These are phyloP conservation scores for Carex parvula DNA, from an alignment of 176 grass and related monocot species.

Conservation along the genomic window DNA sequence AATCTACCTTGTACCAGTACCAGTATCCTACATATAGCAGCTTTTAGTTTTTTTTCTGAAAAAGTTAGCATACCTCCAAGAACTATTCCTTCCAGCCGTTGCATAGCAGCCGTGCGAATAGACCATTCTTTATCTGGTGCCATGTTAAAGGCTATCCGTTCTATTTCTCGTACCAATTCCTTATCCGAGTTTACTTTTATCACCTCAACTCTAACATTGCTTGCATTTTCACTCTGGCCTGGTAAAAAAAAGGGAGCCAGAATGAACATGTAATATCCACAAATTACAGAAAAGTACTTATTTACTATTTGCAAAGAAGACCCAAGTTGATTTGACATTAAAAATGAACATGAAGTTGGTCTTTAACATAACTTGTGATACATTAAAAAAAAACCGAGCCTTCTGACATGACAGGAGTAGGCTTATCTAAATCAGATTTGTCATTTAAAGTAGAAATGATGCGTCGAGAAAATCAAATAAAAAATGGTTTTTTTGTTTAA, in stretches of 20 bases:
- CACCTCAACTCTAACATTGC: constrained; percentile 48
- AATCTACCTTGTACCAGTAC: neutral
- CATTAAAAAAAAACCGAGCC: neutral
- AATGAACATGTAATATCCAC: neutral
- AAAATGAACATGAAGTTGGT: neutral
- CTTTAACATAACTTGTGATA: neutral
- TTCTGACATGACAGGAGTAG: neutral
- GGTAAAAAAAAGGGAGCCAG: constrained; percentile 5
- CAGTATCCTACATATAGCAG: neutral
- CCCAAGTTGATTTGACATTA: neutral
- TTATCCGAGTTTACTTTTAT: constrained; percentile 92
- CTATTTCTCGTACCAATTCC: constrained; percentile 71
- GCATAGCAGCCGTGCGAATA: constrained; percentile 74
- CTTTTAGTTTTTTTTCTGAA: neutral
- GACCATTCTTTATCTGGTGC: constrained; percentile 80
- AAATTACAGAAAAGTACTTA: neutral
- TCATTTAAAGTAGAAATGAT: neutral
- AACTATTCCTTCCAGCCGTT: constrained; percentile 81
- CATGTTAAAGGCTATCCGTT: constrained; percentile 48
- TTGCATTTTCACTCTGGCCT: constrained; percentile 57
- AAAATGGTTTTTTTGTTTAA: neutral
- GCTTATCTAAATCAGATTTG: neutral
- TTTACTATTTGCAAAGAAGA: neutral
- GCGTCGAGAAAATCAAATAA: neutral
- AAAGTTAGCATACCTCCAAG: constrained; percentile 54